Evolutionary conservation across 1,284 basidiomycete genomes (phyloP), one percentile per base, ranked within the genome.

Genomic region (Apiotrichum sp.): DNA sequence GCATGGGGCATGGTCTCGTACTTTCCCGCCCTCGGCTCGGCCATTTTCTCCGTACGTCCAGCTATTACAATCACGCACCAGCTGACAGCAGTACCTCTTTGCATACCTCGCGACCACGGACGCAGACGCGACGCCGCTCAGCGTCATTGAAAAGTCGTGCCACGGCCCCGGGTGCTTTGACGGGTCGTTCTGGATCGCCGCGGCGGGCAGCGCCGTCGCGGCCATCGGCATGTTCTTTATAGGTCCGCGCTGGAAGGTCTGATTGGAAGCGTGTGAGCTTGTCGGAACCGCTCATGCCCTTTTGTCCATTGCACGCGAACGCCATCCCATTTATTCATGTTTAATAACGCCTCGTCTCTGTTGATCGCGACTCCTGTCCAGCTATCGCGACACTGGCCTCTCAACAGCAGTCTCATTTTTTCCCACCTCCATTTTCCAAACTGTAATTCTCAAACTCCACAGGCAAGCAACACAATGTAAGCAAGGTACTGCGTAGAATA

Each of bases 1-100:
- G 72, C 75, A 3, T 77, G 75, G 75, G 75, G 75, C 22, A 73
- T 74, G 71, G 64, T 77, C 32, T 74, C 72, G 39, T 77, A 77
- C 61, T 59, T 62, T 45, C 61, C 73, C 13, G 75, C 75, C 5
- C 57, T 73, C 3, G 75, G 75, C 13, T 71, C 73, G 1, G 68
- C 73, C 33, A 39, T 72, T 16, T 77, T 72, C 61, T 75, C 74
- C 46, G 47, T 48, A 72, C 71, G 40, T 71, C 40, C 6, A 41
- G 36, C 36, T 22, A 22, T 22, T 22, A 22, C 36, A 6, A 22
- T 67, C 61, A 70, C 69, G 2, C 45, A 64, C n/a, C 55, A 72
- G 6, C 69, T 68, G 3, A 54, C 60, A 13, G 61, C 47, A 48
- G 47, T 48, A 48, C 47, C 47, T 48, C 35, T 48, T 48, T 14